These are phyloP conservation scores for Ammopiptanthus mongolicus DNA, from an alignment of 306 rosid genomes.

Conservation along the genomic window DNA sequence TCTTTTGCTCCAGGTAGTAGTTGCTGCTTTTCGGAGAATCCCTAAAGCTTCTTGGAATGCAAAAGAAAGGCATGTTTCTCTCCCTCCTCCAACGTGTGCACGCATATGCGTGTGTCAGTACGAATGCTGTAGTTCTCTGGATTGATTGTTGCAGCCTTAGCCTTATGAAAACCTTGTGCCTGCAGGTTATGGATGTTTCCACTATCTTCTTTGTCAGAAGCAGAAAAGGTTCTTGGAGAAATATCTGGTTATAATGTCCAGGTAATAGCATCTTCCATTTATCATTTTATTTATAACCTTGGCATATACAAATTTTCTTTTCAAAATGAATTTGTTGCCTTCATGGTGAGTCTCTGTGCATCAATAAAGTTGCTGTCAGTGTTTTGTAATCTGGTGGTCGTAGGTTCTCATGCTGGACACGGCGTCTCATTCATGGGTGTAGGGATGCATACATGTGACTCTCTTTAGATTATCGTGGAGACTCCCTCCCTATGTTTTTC, in stretches of 20 bases:
- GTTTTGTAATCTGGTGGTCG: not conserved
- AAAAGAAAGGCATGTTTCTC: conserved; percentile 54
- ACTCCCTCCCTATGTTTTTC: not conserved
- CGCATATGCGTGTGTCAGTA: not conserved
- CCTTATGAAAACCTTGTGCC: conserved; percentile 17
- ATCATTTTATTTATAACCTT: not conserved
- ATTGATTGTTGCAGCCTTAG: not conserved
- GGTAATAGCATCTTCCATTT: conserved; percentile 43
- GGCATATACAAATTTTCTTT: not conserved
- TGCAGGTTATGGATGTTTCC: conserved; percentile 95
- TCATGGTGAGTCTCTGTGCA: not conserved
- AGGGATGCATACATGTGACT: not conserved
- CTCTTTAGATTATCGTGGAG: not conserved
- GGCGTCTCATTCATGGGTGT: not conserved
- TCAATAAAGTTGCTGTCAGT: not conserved
- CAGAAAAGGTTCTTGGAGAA: conserved; percentile 57
- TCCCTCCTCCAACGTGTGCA: not conserved
- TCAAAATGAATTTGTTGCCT: not conserved
- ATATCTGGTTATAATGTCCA: conserved; percentile 47
- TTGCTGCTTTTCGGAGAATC: conserved; percentile 59
- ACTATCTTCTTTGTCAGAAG: conserved; percentile 51
- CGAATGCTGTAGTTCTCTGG: not conserved
- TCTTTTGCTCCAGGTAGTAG: conserved; percentile 43
- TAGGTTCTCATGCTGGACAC: not conserved
- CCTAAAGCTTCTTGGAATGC: conserved; percentile 78